Percentiles rank a stretch among this genome's conserved stretches.
These are phyloP conservation scores for Erodium maritimum DNA, from an alignment of 345 rosid species.

Conservation along the genomic window DNA sequence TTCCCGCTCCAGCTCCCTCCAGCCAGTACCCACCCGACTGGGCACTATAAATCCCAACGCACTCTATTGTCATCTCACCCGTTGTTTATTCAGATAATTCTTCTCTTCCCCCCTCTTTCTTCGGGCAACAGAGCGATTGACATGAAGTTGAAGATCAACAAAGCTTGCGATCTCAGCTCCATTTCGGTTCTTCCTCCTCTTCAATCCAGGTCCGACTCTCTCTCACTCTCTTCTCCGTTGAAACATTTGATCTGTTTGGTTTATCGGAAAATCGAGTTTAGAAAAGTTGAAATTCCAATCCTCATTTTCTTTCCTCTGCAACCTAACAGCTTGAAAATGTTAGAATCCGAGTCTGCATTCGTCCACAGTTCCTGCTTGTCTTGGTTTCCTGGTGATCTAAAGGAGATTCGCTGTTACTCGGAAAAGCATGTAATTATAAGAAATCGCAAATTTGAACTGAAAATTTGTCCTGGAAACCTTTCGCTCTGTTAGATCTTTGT, in stretches of 20 bases:
- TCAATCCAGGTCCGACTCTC: conserved; percentile 44
- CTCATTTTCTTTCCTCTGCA: not conserved
- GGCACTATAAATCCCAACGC: not conserved
- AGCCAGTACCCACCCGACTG: not conserved
- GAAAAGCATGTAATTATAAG: not conserved
- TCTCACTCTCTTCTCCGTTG: not conserved
- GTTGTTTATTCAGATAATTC: not conserved
- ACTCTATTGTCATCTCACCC: not conserved
- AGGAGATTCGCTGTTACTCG: not conserved
- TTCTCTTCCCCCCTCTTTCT: conserved; percentile 2
- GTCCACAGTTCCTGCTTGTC: too few species aligned
- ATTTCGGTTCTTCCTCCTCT: conserved; percentile 89
- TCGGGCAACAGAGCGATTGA: not conserved
- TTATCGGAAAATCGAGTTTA: not conserved
- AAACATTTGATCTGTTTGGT: conserved; percentile 1
- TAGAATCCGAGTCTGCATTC: not conserved
- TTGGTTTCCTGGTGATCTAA: too few species aligned
- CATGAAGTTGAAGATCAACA: conserved; percentile 92
- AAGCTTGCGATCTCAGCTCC: conserved; percentile 77
- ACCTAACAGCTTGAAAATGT: not conserved
- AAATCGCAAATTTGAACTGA: not conserved
- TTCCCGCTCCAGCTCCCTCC: not conserved
- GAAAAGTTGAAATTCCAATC: too few species aligned
- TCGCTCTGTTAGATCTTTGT: not conserved
- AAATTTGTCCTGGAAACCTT: not conserved